Percentiles rank a stretch among this genome's conserved stretches.
phyloP scores from a whole-genome alignment of 1,139 yeast species.

The Hyphopichia khmerensis region DNA sequence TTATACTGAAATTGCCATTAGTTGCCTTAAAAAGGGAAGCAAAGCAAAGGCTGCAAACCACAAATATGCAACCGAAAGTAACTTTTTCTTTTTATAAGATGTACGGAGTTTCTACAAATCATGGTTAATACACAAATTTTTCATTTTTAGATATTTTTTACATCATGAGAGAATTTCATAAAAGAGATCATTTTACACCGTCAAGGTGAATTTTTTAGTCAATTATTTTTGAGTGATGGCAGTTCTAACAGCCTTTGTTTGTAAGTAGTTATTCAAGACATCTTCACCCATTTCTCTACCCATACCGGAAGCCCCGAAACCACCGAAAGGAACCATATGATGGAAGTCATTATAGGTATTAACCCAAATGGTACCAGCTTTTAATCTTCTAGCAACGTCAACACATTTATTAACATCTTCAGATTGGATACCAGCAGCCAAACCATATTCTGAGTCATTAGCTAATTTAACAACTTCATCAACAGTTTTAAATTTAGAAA shows the following conservation, averaged over 20 bases:
- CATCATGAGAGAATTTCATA: too few species aligned
- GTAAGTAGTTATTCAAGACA: constrained; percentile 81
- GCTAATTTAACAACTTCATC: constrained; percentile 26
- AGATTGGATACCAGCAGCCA: constrained; percentile 82
- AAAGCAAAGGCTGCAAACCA: too few species aligned
- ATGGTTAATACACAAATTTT: too few species aligned
- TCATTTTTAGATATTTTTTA: too few species aligned
- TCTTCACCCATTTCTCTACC: constrained; percentile 92
- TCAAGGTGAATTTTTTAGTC: too few species aligned
- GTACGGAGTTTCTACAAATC: too few species aligned
- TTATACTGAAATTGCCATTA: too few species aligned
- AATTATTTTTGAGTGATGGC: constrained; percentile 1
- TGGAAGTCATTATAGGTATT: constrained; percentile 86
- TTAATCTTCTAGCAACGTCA: constrained; percentile 62
- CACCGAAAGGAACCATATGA: constrained; percentile 81
- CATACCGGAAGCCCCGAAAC: constrained; percentile 82
- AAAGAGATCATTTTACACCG: too few species aligned
- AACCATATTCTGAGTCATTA: constrained; percentile 51
- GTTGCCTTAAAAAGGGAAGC: too few species aligned
- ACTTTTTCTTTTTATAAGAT: too few species aligned
- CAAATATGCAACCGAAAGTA: too few species aligned
- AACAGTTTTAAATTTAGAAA: constrained; percentile 24
- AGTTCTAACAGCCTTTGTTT: constrained; percentile 75
- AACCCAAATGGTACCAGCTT: constrained; percentile 85
- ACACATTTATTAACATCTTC: constrained; percentile 66